A percentile compares a stretch with the other conserved stretches of the same genome.
Conservation (phyloP, 192 early-diverging fungal species). For the Coemansia sp. region DNA sequence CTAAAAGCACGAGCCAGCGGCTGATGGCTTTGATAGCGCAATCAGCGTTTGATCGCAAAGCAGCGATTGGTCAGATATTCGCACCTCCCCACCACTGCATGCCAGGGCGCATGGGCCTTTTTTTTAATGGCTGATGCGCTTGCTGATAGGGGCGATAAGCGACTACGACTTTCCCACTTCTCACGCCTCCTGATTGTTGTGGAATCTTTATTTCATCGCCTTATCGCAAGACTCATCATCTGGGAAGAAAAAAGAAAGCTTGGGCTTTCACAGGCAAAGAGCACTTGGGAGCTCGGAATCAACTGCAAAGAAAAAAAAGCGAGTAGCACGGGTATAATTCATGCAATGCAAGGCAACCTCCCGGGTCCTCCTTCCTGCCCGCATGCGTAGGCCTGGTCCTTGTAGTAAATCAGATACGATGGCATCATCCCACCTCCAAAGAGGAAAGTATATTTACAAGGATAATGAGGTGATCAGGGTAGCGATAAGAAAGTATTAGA, state of each 20-base stretch:
- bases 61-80: constrained; percentile 28
- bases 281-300: neutral
- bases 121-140: constrained; percentile 1
- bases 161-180: neutral
- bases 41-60: constrained; percentile 15
- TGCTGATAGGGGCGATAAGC: constrained; percentile 3
- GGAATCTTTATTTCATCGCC: neutral
- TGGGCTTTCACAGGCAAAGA: neutral
- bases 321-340: constrained; percentile 4
- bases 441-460: constrained; percentile 6
- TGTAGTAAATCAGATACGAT: constrained; percentile 9
- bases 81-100: neutral
- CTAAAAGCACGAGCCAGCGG: constrained; percentile 34
- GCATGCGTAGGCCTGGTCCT: neutral
- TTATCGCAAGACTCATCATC: neutral
- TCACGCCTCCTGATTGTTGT: neutral
- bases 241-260: neutral
- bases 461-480: neutral
- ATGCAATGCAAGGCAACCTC: constrained; percentile 1
- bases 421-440: neutral
- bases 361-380: constrained; percentile 7
- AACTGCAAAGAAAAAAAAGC: neutral
- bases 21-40: constrained; percentile 21
- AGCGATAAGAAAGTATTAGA: constrained; percentile 32
- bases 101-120: neutral